These are phyloP conservation scores for Cladochytrium replicatum DNA, from an alignment of 192 early-diverging fungal genomes.

Conservation along the genomic window DNA sequence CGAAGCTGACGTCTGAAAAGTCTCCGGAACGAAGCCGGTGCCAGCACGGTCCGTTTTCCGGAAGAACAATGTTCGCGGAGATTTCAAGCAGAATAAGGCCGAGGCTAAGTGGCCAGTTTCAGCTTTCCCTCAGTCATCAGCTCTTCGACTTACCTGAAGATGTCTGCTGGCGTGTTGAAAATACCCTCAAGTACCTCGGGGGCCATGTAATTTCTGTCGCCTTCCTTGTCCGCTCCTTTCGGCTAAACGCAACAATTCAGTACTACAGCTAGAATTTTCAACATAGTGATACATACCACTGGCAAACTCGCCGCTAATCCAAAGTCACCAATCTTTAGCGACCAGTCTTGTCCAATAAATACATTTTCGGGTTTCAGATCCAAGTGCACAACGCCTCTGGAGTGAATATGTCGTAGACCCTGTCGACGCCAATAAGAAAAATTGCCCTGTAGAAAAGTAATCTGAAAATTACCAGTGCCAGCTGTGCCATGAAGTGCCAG, in stretches of 20 bases:
- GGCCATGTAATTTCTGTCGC: constrained; percentile 89
- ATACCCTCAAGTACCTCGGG: constrained; percentile 64
- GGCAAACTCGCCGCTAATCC: constrained; percentile 62
- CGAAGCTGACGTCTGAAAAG: constrained; percentile 47
- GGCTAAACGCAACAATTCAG: constrained; percentile 14
- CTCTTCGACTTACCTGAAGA: constrained; percentile 60
- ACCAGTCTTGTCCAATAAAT: constrained; percentile 50
- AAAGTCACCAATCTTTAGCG: constrained; percentile 86
- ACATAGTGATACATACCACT: constrained; percentile 29
- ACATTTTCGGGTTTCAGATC: constrained; percentile 90
- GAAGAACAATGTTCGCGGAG: constrained; percentile 70
- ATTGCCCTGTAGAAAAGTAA: not conserved
- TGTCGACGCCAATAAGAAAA: constrained; percentile 11
- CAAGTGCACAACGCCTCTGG: constrained; percentile 63
- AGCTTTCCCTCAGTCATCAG: not conserved
- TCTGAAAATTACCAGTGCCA: constrained; percentile 38
- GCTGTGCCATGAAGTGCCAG: constrained; percentile 62
- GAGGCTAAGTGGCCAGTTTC: constrained; percentile 43
- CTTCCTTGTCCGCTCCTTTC: constrained; percentile 57
- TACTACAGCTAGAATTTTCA: constrained; percentile 15
- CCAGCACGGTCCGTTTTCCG: constrained; percentile 83
- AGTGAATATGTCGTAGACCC: constrained; percentile 66
- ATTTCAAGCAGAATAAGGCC: constrained; percentile 87
- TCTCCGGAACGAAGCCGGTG: constrained; percentile 70
- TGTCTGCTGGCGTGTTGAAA: constrained; percentile 71